These are phyloP conservation scores for Aspergillus versicolor DNA, from an alignment of 2,329 filamentous ascomycete species.

Conservation along the genomic window DNA sequence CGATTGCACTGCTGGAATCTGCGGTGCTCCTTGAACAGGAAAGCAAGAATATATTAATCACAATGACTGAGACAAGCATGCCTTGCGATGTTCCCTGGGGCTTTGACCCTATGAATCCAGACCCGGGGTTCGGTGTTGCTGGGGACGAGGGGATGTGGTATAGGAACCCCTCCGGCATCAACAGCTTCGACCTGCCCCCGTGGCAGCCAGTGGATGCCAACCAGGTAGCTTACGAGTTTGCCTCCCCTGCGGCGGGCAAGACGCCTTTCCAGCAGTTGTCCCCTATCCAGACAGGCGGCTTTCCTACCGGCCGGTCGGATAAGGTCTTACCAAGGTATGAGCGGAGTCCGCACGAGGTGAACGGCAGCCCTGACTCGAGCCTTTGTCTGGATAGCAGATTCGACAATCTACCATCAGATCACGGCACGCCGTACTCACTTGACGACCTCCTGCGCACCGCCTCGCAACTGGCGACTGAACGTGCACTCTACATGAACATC, in stretches of 20 bases:
- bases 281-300: not conserved
- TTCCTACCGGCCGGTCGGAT: not conserved
- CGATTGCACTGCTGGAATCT: not conserved
- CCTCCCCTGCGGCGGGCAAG: slow-evolving; percentile 1
- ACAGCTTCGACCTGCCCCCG: slow-evolving; percentile 8
- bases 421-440: slow-evolving; percentile 5
- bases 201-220: slow-evolving; percentile 1
- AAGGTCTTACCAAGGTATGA: slow-evolving; percentile 8
- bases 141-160: slow-evolving; percentile 12
- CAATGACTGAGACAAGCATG: slow-evolving; percentile 12
- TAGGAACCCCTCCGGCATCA: slow-evolving; percentile 9
- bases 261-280: not conserved
- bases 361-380: not conserved
- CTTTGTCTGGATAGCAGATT: not conserved
- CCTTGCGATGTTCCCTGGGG: slow-evolving; percentile 13
- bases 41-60: not conserved
- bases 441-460: slow-evolving; percentile 19
- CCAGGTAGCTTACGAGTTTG: slow-evolving; percentile 4
- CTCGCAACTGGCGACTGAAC: slow-evolving; percentile 22
- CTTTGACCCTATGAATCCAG: slow-evolving; percentile 12
- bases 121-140: not conserved
- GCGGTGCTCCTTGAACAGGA: no score
- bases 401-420: not conserved
- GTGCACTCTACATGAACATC: slow-evolving; percentile 23
- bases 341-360: not conserved